Conservation (phyloP, 1,139 yeast species). For the Pichia sp. region DNA sequence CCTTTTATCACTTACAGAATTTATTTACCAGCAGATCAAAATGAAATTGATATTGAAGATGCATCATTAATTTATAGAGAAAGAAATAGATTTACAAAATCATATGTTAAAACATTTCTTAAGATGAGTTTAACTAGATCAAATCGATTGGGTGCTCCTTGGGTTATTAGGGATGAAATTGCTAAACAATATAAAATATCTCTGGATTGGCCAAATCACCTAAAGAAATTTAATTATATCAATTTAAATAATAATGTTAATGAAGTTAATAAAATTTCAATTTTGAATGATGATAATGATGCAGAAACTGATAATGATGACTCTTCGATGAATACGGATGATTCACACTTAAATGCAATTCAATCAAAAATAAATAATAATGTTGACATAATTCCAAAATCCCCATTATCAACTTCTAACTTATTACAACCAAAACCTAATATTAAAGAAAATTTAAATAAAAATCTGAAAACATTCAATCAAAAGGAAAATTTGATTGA, state of each 20-base stretch:
- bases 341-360: not conserved
- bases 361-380: not conserved
- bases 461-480: constrained; percentile 3
- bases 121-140: constrained; percentile 80
- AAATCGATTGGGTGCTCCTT: constrained; percentile 86
- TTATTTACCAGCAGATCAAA: constrained; percentile 21
- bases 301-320: constrained; percentile 2
- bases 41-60: constrained; percentile 57
- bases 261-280: not conserved
- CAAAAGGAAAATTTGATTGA: constrained; percentile 6
- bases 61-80: constrained; percentile 65
- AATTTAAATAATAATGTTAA: not conserved
- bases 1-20: constrained; percentile 70
- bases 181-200: constrained; percentile 57
- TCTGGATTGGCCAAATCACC: constrained; percentile 46
- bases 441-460: not conserved
- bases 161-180: constrained; percentile 85
- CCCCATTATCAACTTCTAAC: not conserved
- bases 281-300: constrained; percentile 4
- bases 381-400: not conserved
- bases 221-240: constrained; percentile 23
- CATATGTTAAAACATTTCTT: constrained; percentile 82
- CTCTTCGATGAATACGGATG: not conserved
- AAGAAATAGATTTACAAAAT: constrained; percentile 80
- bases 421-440: not conserved